These are phyloP conservation scores for Plasmodium gallinaceum DNA, from an alignment of 169 alveolate species.

Conservation along the genomic window DNA sequence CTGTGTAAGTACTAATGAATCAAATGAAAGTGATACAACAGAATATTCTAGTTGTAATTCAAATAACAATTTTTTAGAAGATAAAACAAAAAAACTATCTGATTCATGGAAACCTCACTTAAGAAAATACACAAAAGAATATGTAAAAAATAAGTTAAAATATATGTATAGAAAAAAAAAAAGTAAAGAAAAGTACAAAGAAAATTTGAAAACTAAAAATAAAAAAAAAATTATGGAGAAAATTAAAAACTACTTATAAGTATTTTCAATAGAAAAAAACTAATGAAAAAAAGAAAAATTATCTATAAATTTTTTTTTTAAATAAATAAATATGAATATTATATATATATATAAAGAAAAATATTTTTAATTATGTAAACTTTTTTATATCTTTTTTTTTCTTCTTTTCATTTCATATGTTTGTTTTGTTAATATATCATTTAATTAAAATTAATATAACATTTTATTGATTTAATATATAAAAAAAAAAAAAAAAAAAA, in stretches of 20 bases:
- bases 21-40: conserved; percentile 7
- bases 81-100: conserved; percentile 42
- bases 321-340: neutral
- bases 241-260: conserved; percentile 40
- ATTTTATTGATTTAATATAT: too few relatives aligned
- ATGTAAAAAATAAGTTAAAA: conserved; percentile 49
- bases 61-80: neutral
- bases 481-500: too few relatives aligned
- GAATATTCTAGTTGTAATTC: conserved; percentile 34
- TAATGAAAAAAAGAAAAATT: neutral
- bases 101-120: conserved; percentile 72
- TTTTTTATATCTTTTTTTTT: neutral
- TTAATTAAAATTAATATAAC: too few relatives aligned
- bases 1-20: neutral
- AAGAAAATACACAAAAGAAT: conserved; percentile 65
- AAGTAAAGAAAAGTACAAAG: conserved; percentile 63
- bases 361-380: neutral
- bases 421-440: too few relatives aligned
- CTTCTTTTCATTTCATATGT: too few relatives aligned
- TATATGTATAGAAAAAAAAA: conserved; percentile 66
- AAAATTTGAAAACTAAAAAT: conserved; percentile 69
- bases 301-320: neutral
- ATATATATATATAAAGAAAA: neutral
- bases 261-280: neutral
- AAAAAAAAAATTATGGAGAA: conserved; percentile 73